phyloP scores from a whole-genome alignment of 2,329 filamentous ascomycete species.

The Malbranchea zuffiana region DNA sequence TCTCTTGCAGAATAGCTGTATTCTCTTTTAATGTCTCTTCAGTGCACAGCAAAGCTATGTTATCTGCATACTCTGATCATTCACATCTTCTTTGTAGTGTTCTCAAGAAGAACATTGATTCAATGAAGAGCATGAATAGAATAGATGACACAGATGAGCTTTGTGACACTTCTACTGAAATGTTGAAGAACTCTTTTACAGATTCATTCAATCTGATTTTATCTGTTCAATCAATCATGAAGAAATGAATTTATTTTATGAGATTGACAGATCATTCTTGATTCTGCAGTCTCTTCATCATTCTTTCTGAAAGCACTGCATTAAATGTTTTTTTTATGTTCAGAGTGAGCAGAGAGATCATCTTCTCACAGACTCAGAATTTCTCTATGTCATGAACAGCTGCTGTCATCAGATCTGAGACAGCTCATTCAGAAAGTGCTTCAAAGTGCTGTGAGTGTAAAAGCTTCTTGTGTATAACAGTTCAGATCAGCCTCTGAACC shows the following conservation, averaged over 20 bases:
- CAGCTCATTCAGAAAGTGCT: slow-evolving; percentile 15
- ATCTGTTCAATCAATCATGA: neutral
- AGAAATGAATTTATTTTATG: slow-evolving; percentile 3
- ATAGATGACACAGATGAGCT: slow-evolving; percentile 5
- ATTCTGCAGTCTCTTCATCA: slow-evolving; percentile 1
- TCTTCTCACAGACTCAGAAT: neutral
- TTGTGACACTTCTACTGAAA: slow-evolving; percentile 1
- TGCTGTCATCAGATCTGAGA: slow-evolving; percentile 1
- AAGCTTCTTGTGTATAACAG: slow-evolving; percentile 15
- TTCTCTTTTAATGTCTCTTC: neutral
- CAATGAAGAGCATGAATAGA: slow-evolving; percentile 5
- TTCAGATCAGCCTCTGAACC: slow-evolving; percentile 16
- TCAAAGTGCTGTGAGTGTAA: slow-evolving; percentile 16
- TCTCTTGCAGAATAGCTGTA: neutral
- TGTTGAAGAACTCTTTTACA: neutral
- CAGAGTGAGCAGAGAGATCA: slow-evolving; percentile 7
- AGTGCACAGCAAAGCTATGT: slow-evolving; percentile 1
- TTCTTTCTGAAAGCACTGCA: slow-evolving; percentile 9
- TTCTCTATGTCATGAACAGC: slow-evolving; percentile 4
- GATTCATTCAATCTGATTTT: neutral
- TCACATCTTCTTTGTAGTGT: neutral
- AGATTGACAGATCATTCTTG: slow-evolving; percentile 2
- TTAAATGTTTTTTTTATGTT: slow-evolving; percentile 9
- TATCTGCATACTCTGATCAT: slow-evolving; percentile 1
- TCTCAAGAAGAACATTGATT: neutral